Evolutionary conservation across 2,329 filamentous ascomycete species (phyloP).

Genomic region (Talaromyces atroroseus): DNA sequence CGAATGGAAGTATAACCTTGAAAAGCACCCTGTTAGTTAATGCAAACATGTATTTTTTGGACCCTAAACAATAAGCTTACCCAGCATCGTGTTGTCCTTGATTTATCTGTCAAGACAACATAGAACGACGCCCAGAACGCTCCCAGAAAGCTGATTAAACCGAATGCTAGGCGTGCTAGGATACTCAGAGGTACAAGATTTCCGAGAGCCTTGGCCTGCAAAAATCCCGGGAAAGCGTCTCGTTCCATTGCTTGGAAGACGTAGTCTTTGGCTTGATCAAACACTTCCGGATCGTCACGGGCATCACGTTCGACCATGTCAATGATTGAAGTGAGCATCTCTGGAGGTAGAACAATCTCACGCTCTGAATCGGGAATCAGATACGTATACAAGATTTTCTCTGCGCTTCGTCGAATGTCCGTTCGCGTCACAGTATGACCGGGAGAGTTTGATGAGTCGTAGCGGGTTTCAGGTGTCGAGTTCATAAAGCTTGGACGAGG

Average conservation of each 20-base stretch:
- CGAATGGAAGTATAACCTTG: slow-evolving; percentile 80
- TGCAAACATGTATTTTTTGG: slow-evolving; percentile 4
- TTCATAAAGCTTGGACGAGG: slow-evolving; percentile 58
- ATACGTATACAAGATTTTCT: slow-evolving; percentile 98
- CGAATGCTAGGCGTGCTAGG: slow-evolving; percentile 77
- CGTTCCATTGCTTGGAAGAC: slow-evolving; percentile 99
- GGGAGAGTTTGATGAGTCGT: slow-evolving; percentile 71
- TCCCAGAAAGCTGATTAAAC: slow-evolving; percentile 79
- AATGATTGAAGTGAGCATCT: slow-evolving; percentile 80
- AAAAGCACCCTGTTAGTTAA: slow-evolving; percentile 16
- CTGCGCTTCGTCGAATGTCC: slow-evolving; percentile 87
- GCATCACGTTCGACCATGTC: slow-evolving; percentile 83
- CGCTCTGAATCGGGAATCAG: slow-evolving; percentile 90
- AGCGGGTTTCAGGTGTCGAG: slow-evolving; percentile 57
- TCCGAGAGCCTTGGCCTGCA: slow-evolving; percentile 89
- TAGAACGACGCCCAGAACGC: slow-evolving; percentile 93
- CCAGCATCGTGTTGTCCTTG: slow-evolving; percentile 72
- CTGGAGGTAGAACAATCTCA: slow-evolving; percentile 87
- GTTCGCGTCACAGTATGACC: slow-evolving; percentile 77
- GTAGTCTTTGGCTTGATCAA: slow-evolving; percentile 96
- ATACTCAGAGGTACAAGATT: slow-evolving; percentile 91
- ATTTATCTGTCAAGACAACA: slow-evolving; percentile 81
- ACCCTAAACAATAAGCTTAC: slow-evolving; percentile 47
- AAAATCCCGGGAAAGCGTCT: slow-evolving; percentile 95
- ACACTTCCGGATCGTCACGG: slow-evolving; percentile 93